A percentile compares a stretch with the other conserved stretches of the same genome.
Conservation (phyloP, 768 basidiomycete genomes). For the Tylopilus cervinicoccineus region DNA sequence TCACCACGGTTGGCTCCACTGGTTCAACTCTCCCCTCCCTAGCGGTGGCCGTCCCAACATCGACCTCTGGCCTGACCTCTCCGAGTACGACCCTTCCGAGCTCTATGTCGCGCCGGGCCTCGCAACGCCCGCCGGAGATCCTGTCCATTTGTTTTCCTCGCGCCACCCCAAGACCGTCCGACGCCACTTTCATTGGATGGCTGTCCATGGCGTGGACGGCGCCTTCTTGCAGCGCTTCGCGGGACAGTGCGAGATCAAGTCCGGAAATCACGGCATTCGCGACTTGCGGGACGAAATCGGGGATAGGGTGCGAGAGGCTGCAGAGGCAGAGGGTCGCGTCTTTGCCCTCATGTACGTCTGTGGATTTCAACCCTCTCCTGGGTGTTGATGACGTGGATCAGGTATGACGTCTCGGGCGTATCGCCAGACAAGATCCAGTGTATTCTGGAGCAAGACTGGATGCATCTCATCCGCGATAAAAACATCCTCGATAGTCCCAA, state of each 20-base stretch:
- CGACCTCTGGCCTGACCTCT: conserved; percentile 79
- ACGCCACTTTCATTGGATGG: conserved; percentile 67
- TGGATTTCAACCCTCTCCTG: background rate
- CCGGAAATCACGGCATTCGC: conserved; percentile 52
- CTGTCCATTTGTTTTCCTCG: conserved; percentile 73
- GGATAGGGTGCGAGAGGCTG: conserved; percentile 66
- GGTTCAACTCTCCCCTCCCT: conserved; percentile 68
- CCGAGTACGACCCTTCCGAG: conserved; percentile 66
- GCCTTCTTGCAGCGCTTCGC: conserved; percentile 79
- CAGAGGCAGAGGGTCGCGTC: conserved; percentile 75
- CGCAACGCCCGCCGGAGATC: conserved; percentile 49
- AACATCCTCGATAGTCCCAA: conserved; percentile 65
- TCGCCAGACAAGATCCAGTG: conserved; percentile 62
- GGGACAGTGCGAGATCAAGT: conserved; percentile 57
- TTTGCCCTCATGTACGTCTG: conserved; percentile 76
- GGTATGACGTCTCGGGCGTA: conserved; percentile 86
- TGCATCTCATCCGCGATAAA: conserved; percentile 60
- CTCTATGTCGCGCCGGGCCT: conserved; percentile 69
- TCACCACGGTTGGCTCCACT: conserved; percentile 86
- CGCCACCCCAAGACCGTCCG: conserved; percentile 71
- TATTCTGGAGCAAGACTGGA: conserved; percentile 70
- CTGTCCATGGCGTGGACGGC: conserved; percentile 73
- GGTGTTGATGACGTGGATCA: conserved; percentile 20
- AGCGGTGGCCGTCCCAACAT: conserved; percentile 67
- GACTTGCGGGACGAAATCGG: conserved; percentile 71